A percentile compares a stretch with the other conserved stretches of the same genome.
Evolutionary conservation across 2,329 filamentous ascomycete species (phyloP).

Genomic region (Penicillium sp.): DNA sequence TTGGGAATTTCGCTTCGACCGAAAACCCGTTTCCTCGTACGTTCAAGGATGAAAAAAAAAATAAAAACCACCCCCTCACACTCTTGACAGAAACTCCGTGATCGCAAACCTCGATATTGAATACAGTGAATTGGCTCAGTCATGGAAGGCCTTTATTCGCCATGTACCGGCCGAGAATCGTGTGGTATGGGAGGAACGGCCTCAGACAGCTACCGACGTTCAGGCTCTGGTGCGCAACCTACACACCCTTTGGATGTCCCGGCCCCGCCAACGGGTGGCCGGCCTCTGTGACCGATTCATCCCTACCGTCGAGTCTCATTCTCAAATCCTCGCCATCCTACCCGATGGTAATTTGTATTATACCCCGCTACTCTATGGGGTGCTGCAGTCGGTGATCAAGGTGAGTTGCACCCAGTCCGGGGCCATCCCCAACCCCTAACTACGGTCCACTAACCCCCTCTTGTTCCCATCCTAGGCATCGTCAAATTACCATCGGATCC

Average conservation of each 20-base stretch:
- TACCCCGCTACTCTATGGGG: conserved; percentile 35
- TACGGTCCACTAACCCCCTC: not conserved
- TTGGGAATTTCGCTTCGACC: conserved; percentile 32
- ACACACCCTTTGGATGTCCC: conserved; percentile 31
- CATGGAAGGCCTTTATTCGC: conserved; percentile 38
- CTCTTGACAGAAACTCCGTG: conserved; percentile 25
- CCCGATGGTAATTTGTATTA: conserved; percentile 29
- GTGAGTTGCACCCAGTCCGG: conserved; percentile 16
- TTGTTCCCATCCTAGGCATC: conserved; percentile 30
- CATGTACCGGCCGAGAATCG: conserved; percentile 29
- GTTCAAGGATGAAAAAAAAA: conserved; percentile 2
- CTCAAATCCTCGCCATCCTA: conserved; percentile 25
- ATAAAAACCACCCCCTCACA: not conserved
- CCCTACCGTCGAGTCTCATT: conserved; percentile 31
- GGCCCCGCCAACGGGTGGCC: conserved; percentile 26
- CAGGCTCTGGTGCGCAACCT: conserved; percentile 26
- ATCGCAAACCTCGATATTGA: conserved; percentile 39
- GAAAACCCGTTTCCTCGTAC: conserved; percentile 31
- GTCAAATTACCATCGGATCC: conserved; percentile 35
- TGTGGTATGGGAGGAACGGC: conserved; percentile 29
- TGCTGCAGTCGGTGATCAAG: conserved; percentile 39
- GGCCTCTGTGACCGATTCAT: conserved; percentile 30
- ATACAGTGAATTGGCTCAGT: conserved; percentile 37
- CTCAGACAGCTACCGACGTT: conserved; percentile 32
- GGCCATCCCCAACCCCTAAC: not conserved